Conservation (phyloP, 305 asterid species). For the Fraxinus latifolia region DNA sequence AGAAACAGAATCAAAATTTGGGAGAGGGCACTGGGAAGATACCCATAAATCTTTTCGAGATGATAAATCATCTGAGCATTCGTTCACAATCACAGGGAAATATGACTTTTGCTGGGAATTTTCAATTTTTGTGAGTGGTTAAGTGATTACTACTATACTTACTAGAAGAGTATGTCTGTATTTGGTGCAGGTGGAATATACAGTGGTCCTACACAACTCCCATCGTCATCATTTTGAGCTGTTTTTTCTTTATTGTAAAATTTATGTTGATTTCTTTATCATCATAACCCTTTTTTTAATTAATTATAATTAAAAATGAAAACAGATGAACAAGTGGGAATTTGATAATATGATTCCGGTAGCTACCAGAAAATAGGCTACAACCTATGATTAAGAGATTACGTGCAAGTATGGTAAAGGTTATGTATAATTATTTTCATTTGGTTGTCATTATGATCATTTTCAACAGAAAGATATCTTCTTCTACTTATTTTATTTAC, state of each 20-base stretch:
- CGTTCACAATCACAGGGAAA: neutral
- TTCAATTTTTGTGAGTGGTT: neutral
- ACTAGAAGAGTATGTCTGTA: neutral
- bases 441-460: neutral
- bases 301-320: neutral
- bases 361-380: neutral
- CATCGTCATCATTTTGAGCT: constrained; percentile 21
- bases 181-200: constrained; percentile 18
- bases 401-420: neutral
- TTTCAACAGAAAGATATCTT: neutral
- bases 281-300: neutral
- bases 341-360: neutral
- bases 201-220: constrained; percentile 27
- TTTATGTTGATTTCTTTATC: constrained; percentile 14
- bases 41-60: neutral
- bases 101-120: neutral
- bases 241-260: constrained; percentile 4
- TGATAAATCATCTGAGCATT: neutral
- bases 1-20: neutral
- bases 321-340: neutral
- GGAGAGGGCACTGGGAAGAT: neutral
- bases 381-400: neutral
- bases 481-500: neutral
- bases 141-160: neutral
- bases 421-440: neutral